These are phyloP conservation scores for Penicillium sp. DNA, from an alignment of 2,329 filamentous ascomycete species.

Conservation along the genomic window DNA sequence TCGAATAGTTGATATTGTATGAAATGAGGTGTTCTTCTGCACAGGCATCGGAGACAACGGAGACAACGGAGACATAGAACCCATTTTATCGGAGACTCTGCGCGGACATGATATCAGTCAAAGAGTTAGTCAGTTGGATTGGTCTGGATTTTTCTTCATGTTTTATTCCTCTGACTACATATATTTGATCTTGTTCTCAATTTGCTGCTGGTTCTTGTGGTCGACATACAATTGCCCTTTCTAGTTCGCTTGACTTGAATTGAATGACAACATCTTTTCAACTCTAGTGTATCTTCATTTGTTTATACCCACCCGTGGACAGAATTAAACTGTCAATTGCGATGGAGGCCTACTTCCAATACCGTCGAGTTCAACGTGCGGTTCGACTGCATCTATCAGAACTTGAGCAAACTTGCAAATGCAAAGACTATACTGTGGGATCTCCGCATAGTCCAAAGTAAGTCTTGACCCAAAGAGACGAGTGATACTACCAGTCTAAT, in stretches of 20 bases:
- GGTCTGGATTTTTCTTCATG: not conserved
- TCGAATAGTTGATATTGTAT: no score
- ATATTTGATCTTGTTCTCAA: no score
- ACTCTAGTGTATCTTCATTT: not conserved
- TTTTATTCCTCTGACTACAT: not conserved
- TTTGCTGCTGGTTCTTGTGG: no score
- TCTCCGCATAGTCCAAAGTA: constrained; percentile 1
- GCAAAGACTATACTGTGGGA: constrained; percentile 9
- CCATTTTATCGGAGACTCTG: no score
- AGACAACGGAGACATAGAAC: no score
- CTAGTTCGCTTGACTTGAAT: not conserved
- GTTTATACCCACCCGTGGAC: not conserved
- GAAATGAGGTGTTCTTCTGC: no score
- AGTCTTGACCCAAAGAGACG: not conserved
- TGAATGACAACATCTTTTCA: no score
- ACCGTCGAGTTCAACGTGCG: constrained; percentile 12
- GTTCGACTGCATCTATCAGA: constrained; percentile 11
- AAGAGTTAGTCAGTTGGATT: no score
- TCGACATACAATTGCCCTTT: not conserved
- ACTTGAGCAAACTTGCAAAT: constrained; percentile 6
- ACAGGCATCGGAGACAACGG: no score
- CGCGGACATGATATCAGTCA: no score
- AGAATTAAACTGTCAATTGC: no score
- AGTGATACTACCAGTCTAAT: not conserved
- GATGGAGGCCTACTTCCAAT: constrained; percentile 22